Evolutionary conservation across 352 stramenopile genomes (phyloP).

Genomic region (Phytophthora megakarya): DNA sequence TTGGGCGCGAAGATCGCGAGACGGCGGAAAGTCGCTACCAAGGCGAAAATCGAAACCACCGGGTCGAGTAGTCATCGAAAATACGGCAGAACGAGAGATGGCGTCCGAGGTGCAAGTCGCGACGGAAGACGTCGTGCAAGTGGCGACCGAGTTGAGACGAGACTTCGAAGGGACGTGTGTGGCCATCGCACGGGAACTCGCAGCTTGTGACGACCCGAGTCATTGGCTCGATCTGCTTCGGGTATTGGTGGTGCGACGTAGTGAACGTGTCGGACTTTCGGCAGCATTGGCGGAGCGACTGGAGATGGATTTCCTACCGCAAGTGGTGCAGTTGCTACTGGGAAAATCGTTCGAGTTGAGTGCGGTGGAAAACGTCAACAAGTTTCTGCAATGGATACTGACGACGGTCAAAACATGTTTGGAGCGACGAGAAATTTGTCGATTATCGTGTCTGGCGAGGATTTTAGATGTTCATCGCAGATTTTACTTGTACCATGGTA

Average conservation of each 20-base stretch:
- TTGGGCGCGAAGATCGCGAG: constrained; percentile 7
- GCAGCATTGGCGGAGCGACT: constrained; percentile 43
- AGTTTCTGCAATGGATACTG: constrained; percentile 62
- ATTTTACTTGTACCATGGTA: constrained; percentile 59
- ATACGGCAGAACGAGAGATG: constrained; percentile 2
- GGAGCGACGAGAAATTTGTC: constrained; percentile 40
- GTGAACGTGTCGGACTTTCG: constrained; percentile 12
- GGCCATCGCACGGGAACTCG: constrained; percentile 49
- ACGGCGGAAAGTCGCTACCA: neutral
- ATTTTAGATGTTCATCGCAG: constrained; percentile 61
- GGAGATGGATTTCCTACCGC: constrained; percentile 58
- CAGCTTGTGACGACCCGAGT: constrained; percentile 33
- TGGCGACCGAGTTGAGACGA: constrained; percentile 38
- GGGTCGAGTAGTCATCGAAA: constrained; percentile 12
- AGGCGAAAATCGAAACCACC: constrained; percentile 34
- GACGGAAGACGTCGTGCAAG: constrained; percentile 9
- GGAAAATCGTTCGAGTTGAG: constrained; percentile 33
- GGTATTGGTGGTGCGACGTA: neutral
- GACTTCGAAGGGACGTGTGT: constrained; percentile 64
- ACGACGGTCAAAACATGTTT: constrained; percentile 33
- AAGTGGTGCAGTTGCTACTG: constrained; percentile 63
- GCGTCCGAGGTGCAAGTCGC: constrained; percentile 5
- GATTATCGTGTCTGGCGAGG: constrained; percentile 51
- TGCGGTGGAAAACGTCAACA: constrained; percentile 40
- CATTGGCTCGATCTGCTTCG: constrained; percentile 40